A percentile compares a stretch with the other conserved stretches of the same genome.
Conservation (phyloP, 257 asterid genomes). For the Osmanthus fragrans region DNA sequence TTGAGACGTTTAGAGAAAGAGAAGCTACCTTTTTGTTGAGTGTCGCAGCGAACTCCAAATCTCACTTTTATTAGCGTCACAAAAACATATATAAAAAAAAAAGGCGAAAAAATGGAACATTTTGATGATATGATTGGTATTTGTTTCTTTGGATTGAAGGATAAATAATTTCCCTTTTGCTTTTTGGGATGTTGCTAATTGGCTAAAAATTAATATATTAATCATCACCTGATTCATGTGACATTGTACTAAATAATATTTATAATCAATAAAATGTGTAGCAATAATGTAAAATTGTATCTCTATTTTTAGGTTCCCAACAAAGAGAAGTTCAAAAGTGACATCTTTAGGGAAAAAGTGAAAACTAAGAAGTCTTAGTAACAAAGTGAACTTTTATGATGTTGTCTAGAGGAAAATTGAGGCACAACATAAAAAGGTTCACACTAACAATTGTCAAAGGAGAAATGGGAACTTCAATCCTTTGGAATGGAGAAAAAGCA, state of each 20-base stretch:
- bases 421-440: background rate
- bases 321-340: background rate
- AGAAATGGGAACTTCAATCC: background rate
- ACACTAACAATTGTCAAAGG: background rate
- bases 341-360: background rate
- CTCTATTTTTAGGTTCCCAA: background rate
- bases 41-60: too few species aligned
- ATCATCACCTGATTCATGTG: slow-evolving; percentile 32
- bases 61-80: too few species aligned
- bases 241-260: slow-evolving; percentile 4
- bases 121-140: slow-evolving; percentile 32
- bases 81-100: too few species aligned
- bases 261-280: slow-evolving; percentile 5
- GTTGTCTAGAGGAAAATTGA: background rate
- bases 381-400: background rate
- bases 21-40: too few species aligned
- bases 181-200: slow-evolving; percentile 29
- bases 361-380: background rate
- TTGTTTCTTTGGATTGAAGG: slow-evolving; percentile 53
- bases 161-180: slow-evolving; percentile 46
- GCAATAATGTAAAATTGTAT: too few species aligned
- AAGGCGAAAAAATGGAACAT: background rate
- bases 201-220: slow-evolving; percentile 18
- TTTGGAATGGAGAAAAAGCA: background rate
- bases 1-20: too few species aligned